Percentiles rank a stretch among this genome's conserved stretches.
Evolutionary conservation across 768 basidiomycete genomes (phyloP).

Genomic region (Termitomyces sp.): DNA sequence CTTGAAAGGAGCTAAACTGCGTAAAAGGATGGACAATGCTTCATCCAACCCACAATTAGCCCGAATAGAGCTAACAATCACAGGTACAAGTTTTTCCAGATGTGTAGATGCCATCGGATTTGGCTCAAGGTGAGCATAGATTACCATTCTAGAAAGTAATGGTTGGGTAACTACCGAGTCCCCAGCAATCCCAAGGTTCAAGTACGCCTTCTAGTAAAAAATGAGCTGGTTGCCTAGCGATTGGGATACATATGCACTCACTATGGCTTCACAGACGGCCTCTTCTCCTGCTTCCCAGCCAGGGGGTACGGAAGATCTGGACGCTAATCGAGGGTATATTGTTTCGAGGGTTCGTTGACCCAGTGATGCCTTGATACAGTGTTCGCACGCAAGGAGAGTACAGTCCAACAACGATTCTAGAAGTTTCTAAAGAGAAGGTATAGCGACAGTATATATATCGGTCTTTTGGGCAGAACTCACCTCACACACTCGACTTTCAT

Average conservation of each 20-base stretch:
- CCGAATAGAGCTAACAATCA: conserved; percentile 48
- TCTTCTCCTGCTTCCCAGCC: conserved; percentile 38
- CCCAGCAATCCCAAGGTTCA: conserved; percentile 23
- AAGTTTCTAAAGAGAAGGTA: conserved; percentile 17
- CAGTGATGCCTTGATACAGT: conserved; percentile 36
- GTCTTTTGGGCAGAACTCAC: conserved; percentile 16
- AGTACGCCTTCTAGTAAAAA: conserved; percentile 29
- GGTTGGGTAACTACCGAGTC: conserved; percentile 14
- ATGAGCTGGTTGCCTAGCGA: neutral
- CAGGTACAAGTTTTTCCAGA: conserved; percentile 31
- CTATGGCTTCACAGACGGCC: conserved; percentile 32
- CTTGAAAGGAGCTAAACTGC: conserved; percentile 22
- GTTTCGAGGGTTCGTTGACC: conserved; percentile 42
- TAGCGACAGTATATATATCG: neutral
- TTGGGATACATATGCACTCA: conserved; percentile 21
- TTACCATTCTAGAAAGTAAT: conserved; percentile 29
- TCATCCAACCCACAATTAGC: conserved; percentile 53
- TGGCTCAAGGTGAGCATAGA: conserved; percentile 29
- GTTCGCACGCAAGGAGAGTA: conserved; percentile 28
- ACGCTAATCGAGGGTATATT: conserved; percentile 40
- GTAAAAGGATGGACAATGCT: conserved; percentile 51
- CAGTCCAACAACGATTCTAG: conserved; percentile 29
- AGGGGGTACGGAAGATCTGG: conserved; percentile 23
- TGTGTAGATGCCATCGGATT: conserved; percentile 10
- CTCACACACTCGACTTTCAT: conserved; percentile 22